Evolutionary conservation across 1,139 yeast genomes (phyloP).

Genomic region (Hanseniaspora uvarum): DNA sequence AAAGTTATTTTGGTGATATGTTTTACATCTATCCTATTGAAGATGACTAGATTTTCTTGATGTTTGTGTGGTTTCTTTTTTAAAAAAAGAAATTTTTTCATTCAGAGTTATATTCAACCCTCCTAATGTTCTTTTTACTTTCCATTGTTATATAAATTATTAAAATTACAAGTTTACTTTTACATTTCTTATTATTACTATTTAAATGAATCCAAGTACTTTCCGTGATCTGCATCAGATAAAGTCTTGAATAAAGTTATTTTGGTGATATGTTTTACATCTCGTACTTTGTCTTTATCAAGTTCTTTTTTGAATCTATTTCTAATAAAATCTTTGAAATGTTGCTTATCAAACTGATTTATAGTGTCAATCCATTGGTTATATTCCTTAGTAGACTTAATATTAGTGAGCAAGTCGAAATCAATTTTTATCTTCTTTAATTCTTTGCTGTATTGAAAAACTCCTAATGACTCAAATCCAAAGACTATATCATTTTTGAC

Average conservation of each 20-base stretch:
- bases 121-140: neutral
- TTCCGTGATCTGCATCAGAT: neutral
- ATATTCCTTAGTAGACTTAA: conserved; percentile 28
- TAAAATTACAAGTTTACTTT: neutral
- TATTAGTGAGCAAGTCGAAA: neutral
- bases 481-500: conserved; percentile 75
- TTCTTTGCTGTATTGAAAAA: conserved; percentile 32
- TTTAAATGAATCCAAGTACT: neutral
- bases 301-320: neutral
- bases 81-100: neutral
- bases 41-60: conserved; percentile 6
- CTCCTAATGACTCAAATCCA: conserved; percentile 68
- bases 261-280: conserved; percentile 44
- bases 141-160: neutral
- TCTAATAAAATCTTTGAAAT: conserved; percentile 28
- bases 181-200: neutral
- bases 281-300: conserved; percentile 20
- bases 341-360: neutral
- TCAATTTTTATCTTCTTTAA: neutral
- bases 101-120: too few relatives aligned
- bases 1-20: conserved; percentile 51
- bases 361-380: conserved; percentile 14
- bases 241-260: conserved; percentile 37
- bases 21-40: conserved; percentile 28
- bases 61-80: too few relatives aligned